Evolutionary conservation across 768 basidiomycete genomes (phyloP).

Genomic region (Lactifluus piperatus): DNA sequence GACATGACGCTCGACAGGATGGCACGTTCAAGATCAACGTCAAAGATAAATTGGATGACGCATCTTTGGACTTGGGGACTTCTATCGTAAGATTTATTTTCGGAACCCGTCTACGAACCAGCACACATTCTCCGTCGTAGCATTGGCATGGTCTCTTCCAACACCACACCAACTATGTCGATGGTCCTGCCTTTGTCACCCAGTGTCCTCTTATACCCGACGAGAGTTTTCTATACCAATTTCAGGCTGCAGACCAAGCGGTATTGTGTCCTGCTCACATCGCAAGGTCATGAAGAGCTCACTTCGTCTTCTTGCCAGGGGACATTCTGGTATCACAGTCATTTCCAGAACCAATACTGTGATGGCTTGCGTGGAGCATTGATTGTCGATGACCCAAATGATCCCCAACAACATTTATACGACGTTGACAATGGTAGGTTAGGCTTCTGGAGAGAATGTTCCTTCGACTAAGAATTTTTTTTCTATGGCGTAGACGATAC

Average conservation of each 20-base stretch:
- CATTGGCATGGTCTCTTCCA: conserved; percentile 25
- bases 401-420: conserved; percentile 31
- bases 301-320: neutral
- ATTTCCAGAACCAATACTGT: conserved; percentile 25
- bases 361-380: conserved; percentile 35
- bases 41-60: neutral
- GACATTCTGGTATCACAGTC: conserved; percentile 27
- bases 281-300: neutral
- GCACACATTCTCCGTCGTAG: neutral
- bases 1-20: neutral
- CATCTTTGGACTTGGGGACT: conserved; percentile 2
- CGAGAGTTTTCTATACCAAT: conserved; percentile 12
- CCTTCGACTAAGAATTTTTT: neutral
- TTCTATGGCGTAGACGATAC: conserved; percentile 33
- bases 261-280: neutral
- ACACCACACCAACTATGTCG: conserved; percentile 10
- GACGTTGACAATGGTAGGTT: conserved; percentile 32
- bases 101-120: no score
- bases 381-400: conserved; percentile 34
- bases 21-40: conserved; percentile 2
- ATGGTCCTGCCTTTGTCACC: conserved; percentile 17
- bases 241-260: conserved; percentile 12
- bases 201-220: conserved; percentile 23
- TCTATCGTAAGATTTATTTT: conserved; percentile 8
- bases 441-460: no score